A percentile compares a stretch with the other conserved stretches of the same genome.
Evolutionary conservation across 1,284 basidiomycete genomes (phyloP).

Genomic region (Prillingera fragicola): DNA sequence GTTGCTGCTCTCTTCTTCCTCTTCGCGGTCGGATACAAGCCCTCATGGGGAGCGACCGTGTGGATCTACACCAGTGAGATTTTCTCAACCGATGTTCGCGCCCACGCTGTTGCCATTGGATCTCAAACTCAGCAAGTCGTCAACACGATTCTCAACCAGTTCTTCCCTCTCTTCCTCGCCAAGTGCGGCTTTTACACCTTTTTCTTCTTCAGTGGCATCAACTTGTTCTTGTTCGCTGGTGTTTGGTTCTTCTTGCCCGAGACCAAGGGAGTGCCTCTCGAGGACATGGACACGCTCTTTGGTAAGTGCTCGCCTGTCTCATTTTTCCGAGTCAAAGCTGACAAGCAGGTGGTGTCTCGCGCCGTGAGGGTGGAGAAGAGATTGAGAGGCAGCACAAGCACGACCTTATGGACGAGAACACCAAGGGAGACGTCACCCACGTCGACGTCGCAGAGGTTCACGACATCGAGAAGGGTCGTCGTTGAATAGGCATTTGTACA

Average conservation of each 20-base stretch:
- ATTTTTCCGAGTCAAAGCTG: too few relatives aligned
- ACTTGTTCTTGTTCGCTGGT: neutral
- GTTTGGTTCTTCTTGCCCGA: neutral
- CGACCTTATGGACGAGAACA: neutral
- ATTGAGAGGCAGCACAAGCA: neutral
- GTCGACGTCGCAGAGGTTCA: too few relatives aligned
- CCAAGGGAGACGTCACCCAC: too few relatives aligned
- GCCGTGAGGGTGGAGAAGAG: neutral
- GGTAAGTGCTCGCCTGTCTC: too few relatives aligned
- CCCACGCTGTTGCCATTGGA: slow-evolving; percentile 17
- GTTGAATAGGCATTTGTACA: too few relatives aligned
- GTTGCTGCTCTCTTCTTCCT: slow-evolving; percentile 17
- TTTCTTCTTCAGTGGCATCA: slow-evolving; percentile 8
- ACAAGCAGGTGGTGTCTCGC: neutral
- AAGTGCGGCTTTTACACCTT: slow-evolving; percentile 9
- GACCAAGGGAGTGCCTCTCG: slow-evolving; percentile 1
- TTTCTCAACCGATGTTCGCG: slow-evolving; percentile 20
- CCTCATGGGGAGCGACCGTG: slow-evolving; percentile 23
- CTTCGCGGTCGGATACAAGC: slow-evolving; percentile 21
- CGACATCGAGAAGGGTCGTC: too few relatives aligned
- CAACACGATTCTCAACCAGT: slow-evolving; percentile 18
- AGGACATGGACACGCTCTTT: slow-evolving; percentile 4
- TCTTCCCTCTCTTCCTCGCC: slow-evolving; percentile 10
- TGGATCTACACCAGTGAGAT: slow-evolving; percentile 22
- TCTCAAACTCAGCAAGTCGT: slow-evolving; percentile 20